A percentile compares a stretch with the other conserved stretches of the same genome.
Evolutionary conservation across 2,329 filamentous ascomycete species (phyloP).

Genomic region (Xylariaceae sp.): DNA sequence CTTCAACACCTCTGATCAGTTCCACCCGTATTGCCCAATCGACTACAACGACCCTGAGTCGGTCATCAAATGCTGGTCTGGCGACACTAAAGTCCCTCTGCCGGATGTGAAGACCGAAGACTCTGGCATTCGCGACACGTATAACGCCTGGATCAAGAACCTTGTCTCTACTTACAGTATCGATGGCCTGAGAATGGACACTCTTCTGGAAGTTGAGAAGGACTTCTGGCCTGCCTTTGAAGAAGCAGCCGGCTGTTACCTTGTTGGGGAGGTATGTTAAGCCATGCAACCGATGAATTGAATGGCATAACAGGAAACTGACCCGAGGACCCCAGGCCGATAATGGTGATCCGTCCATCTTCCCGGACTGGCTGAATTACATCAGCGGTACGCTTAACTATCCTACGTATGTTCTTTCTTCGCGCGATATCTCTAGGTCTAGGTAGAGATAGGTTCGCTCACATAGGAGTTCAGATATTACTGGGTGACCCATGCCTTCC

Average conservation of each 20-base stretch:
- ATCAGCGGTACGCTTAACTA: conserved; percentile 48
- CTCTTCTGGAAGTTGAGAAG: conserved; percentile 43
- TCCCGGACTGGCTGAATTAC: conserved; percentile 41
- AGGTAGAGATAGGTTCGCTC: not conserved
- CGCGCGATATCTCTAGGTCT: not conserved
- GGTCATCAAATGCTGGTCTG: conserved; percentile 44
- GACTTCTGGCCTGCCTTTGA: conserved; percentile 44
- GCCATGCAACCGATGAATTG: not conserved
- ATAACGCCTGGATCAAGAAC: conserved; percentile 42
- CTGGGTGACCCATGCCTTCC: conserved; percentile 33
- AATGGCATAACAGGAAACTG: not conserved
- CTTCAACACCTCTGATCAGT: conserved; percentile 50
- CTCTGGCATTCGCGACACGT: conserved; percentile 37
- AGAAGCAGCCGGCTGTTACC: conserved; percentile 42
- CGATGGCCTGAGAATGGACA: conserved; percentile 46
- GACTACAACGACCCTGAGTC: conserved; percentile 44
- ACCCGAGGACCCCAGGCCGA: conserved; percentile 28
- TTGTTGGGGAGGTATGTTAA: conserved; percentile 40
- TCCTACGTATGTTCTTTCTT: conserved; percentile 35
- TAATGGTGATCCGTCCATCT: conserved; percentile 40
- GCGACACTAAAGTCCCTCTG: conserved; percentile 41
- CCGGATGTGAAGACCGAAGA: conserved; percentile 43
- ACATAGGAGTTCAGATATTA: conserved; percentile 6
- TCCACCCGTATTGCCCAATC: conserved; percentile 49
- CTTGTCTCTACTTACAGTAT: conserved; percentile 48